Conservation (phyloP, 345 rosid genomes). For the Citrus unshiu region DNA sequence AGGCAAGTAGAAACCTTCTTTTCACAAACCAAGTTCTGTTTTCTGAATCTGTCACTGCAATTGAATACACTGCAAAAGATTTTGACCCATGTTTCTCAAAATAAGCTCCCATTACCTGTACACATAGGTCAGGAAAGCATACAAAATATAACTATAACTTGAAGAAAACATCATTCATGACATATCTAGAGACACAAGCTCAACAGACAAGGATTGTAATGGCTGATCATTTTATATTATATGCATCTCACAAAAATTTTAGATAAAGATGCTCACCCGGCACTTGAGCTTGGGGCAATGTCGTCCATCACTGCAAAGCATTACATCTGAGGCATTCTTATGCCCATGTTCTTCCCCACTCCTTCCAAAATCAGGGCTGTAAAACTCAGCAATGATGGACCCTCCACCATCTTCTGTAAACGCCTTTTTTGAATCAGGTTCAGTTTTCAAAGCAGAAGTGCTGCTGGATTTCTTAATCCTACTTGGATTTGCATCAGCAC, state of each 20-base stretch:
- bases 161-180: neutral
- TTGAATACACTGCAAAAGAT: constrained; percentile 97
- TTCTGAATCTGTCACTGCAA: constrained; percentile 87
- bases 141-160: constrained; percentile 3
- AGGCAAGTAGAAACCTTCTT: constrained; percentile 73
- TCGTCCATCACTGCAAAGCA: constrained; percentile 44
- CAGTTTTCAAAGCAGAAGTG: constrained; percentile 57
- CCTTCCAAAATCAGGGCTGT: constrained; percentile 48
- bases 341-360: constrained; percentile 27
- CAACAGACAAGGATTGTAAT: constrained; percentile 13
- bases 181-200: constrained; percentile 1
- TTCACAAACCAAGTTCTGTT: constrained; percentile 86
- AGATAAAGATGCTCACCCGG: constrained; percentile 55
- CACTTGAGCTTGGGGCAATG: constrained; percentile 61
- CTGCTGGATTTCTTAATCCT: constrained; percentile 84
- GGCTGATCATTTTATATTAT: constrained; percentile 5
- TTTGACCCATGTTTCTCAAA: constrained; percentile 92
- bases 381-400: constrained; percentile 72
- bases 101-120: constrained; percentile 92
- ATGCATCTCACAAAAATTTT: constrained; percentile 13
- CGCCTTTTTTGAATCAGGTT: constrained; percentile 45
- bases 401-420: constrained; percentile 51
- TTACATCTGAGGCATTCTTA: constrained; percentile 35
- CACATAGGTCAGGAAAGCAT: constrained; percentile 13
- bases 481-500: constrained; percentile 48